Conservation (phyloP, 2,329 filamentous ascomycete species). For the Colletotrichum lentis region DNA sequence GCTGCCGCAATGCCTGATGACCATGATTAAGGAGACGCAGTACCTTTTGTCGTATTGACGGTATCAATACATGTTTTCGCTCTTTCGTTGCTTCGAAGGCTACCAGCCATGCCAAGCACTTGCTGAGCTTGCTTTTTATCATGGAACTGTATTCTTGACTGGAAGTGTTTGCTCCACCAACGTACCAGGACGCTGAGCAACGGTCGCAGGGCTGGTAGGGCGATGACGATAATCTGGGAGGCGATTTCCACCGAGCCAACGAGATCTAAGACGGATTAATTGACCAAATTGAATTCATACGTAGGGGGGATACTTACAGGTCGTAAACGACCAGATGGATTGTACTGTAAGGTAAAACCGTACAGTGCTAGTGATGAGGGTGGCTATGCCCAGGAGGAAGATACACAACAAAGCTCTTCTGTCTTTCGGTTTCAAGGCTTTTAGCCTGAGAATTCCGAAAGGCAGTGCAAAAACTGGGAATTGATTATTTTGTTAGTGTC, state of each 20-base stretch:
- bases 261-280: not conserved
- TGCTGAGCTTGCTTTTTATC: not conserved
- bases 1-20: not conserved
- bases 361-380: not conserved
- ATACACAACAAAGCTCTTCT: not conserved
- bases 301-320: not conserved
- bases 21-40: too few species aligned
- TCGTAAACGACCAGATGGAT: not conserved
- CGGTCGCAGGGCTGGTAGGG: not conserved
- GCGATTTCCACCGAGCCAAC: not conserved
- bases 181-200: not conserved
- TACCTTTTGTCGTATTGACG: not conserved
- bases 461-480: not conserved
- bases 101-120: not conserved
- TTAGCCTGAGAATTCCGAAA: slow-evolving; percentile 4
- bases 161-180: not conserved
- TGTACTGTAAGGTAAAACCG: not conserved
- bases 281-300: too few species aligned
- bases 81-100: not conserved
- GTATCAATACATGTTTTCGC: too few species aligned
- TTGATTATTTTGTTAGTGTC: not conserved
- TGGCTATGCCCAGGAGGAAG: not conserved
- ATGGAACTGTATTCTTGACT: not conserved
- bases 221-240: slow-evolving; percentile 4
- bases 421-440: not conserved